These are phyloP conservation scores for Umbelopsis isabellina DNA, from an alignment of 192 early-diverging fungal species.

Conservation along the genomic window DNA sequence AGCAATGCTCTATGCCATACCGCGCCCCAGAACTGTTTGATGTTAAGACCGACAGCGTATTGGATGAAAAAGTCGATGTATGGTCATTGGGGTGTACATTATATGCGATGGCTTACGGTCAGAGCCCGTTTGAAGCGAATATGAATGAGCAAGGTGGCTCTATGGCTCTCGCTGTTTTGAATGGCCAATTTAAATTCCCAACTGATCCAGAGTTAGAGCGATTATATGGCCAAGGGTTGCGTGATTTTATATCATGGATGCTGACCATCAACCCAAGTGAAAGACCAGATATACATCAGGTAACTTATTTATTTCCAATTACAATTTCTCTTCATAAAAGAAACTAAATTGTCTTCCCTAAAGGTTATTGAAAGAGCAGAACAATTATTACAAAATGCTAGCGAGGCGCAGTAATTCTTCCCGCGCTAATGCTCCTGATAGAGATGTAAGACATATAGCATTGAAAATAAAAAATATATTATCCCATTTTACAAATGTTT, in stretches of 20 bases:
- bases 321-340: neutral
- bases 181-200: conserved; percentile 62
- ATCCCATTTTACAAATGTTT: too few species aligned
- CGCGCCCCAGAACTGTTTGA: conserved; percentile 83
- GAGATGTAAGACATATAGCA: neutral
- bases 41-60: conserved; percentile 58
- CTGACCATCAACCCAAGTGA: conserved; percentile 57
- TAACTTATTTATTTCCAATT: conserved; percentile 11
- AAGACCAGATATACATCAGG: conserved; percentile 60
- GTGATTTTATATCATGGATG: conserved; percentile 61
- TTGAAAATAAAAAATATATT: too few species aligned
- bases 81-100: conserved; percentile 77
- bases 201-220: conserved; percentile 32
- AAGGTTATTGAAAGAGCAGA: conserved; percentile 21
- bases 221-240: conserved; percentile 58
- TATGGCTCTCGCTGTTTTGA: conserved; percentile 72
- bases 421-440: neutral
- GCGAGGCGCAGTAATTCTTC: neutral
- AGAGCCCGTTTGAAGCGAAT: conserved; percentile 73
- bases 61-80: conserved; percentile 78
- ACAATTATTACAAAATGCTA: conserved; percentile 3
- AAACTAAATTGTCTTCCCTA: too few species aligned
- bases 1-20: conserved; percentile 75
- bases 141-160: conserved; percentile 69
- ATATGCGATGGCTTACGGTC: conserved; percentile 71